Conservation (phyloP, 225 moss, liverwort and hornwort species). For the Physcomitrium patens region DNA sequence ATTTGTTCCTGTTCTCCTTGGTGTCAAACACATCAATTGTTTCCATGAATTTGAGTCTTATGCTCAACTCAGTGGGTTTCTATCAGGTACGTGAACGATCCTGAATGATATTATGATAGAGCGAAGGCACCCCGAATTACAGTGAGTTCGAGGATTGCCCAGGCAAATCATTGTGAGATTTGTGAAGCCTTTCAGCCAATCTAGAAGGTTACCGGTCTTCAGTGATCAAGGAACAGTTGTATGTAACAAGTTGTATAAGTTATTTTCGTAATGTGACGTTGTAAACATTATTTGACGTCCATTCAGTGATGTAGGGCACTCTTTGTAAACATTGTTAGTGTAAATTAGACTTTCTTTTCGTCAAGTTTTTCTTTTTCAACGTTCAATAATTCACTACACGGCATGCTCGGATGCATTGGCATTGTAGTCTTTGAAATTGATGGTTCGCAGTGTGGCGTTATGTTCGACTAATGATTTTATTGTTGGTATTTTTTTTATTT, state of each 20-base stretch:
- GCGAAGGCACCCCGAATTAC: background rate
- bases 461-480: conserved; percentile 18
- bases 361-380: background rate
- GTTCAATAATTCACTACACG: background rate
- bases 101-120: conserved; percentile 2
- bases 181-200: background rate
- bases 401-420: background rate
- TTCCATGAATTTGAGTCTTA: conserved; percentile 75
- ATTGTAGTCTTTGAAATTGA: background rate
- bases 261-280: background rate
- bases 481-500: background rate
- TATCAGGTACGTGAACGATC: conserved; percentile 46
- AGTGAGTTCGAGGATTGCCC: background rate
- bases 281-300: too few relatives aligned
- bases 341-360: too few relatives aligned
- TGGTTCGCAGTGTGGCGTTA: background rate
- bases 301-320: background rate
- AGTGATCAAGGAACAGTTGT: background rate
- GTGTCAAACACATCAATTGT: conserved; percentile 75
- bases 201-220: background rate
- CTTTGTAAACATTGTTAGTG: background rate
- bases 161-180: background rate
- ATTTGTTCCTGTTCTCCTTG: conserved; percentile 64
- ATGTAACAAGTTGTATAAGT: background rate
- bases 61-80: conserved; percentile 76